Evolutionary conservation across 2,329 filamentous ascomycete genomes (phyloP), one percentile per base, ranked within the genome.

Genomic region (Ophiosphaerella herpotricha): DNA sequence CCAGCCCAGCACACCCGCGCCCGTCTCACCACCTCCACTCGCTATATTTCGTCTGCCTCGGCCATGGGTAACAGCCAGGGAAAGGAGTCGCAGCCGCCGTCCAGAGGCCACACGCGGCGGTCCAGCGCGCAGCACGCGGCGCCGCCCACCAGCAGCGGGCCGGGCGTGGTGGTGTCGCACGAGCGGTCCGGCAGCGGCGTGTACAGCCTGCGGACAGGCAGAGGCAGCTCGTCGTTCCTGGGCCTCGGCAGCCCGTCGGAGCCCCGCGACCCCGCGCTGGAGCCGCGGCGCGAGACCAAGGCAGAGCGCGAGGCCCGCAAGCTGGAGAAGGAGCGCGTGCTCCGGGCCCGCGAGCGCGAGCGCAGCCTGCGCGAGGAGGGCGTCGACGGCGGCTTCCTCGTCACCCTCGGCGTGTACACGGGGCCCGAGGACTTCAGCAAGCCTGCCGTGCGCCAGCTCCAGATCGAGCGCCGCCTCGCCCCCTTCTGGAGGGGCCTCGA

Each of bases 401-500:
- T 99, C 29, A 99, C 94, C 0, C 84, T 96, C 68, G 94, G 94
- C 32, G 90, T 92, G 42, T 99, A 99, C 69, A 93, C 90, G 18
- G 92, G 93, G 0, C 79, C 85, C 0, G 94, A 99, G 74, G 94
- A 99, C 74, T 99, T 93, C 71, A 96, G 85, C 78, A 97, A 97
- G 74, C 77, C 83, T 14, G 79, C 90, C 40, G 93, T 97, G 48
- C 85, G 94, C 60, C 92, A 96, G 71, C 78, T 99, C n/a, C 67
- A 97, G 93, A 91, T 99, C 70, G 94, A 99, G 75, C 84, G 94
- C 61, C 87, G 89, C 55, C 76, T 99, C 54, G 94, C 94, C 36
- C 94, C 94, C 0, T 99, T 99, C 73, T 99, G 93, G 91, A 87
- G 88, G 68, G 94, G 94, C 5, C 78, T 99, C 4, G 88, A 96